Base-by-base conservation (phyloP, 768 basidiomycete species). In the Boletellus ananas region DNA sequence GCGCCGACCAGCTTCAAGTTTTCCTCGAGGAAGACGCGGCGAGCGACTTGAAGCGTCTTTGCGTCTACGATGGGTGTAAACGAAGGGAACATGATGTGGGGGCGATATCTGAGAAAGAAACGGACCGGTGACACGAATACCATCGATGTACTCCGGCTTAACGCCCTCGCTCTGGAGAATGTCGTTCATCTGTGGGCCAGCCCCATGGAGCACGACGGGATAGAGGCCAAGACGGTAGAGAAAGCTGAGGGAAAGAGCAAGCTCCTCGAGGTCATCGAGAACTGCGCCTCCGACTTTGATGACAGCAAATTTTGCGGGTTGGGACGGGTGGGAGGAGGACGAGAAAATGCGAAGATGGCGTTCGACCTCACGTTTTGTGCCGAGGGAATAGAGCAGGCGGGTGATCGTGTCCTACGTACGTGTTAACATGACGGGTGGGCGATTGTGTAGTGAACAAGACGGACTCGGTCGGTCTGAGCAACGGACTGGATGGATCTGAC, bases 201-300 rank as follows among this genome's bases (percentile, higher is more conserved):
- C 95, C 43, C 96, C 96, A 72, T 99, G 96, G 6, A 99, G 79
- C 43, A 99, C 84, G 52, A 99, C 88, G 0, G 96, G 96, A 72
- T 95, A 99, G n/a, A 99, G 80, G 4, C 96, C 96, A 43, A 99
- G 87, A 29, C 94, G 84, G 72, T 95, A 95, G 51, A 99, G 76
- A 77, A 98, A 99, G 71, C 92, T 94, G 60, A 99, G 78, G 56
- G 90, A 95, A 44, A 94, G 82, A 5, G 94, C 94, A 41, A 99
- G 84, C 57, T 97, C 94, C 55, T 97, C 88, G 45, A 97, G 74
- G 52, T 98, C 82, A 61, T 86, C 88, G 6, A 99, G 78, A 37
- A 98, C 94, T 8, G 91, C 95, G 41, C 96, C 96, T 52, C 96
- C 96, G 59, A 99, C 85, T 73, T 99, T 99, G 78, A 99, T 86